phyloP scores from a whole-genome alignment of 1,284 basidiomycete species.

The Fistulina hepatica region DNA sequence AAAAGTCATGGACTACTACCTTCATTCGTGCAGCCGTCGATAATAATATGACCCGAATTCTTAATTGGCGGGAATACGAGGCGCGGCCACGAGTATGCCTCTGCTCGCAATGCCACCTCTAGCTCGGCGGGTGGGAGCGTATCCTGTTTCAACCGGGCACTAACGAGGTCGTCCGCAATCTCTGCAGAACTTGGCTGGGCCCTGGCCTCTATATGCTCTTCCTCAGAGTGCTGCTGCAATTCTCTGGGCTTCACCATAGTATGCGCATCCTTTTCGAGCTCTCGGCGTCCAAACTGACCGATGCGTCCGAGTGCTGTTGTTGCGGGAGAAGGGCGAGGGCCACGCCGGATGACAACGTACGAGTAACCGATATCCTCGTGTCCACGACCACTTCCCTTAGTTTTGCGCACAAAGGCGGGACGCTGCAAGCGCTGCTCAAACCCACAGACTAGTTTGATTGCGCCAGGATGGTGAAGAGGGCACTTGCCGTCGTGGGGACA shows the following conservation, averaged over 20 bases:
- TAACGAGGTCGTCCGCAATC: neutral
- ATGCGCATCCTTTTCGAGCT: slow-evolving; percentile 29
- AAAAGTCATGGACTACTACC: slow-evolving; percentile 32
- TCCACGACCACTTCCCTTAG: slow-evolving; percentile 75
- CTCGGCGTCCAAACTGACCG: slow-evolving; percentile 47
- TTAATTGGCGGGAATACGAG: slow-evolving; percentile 87
- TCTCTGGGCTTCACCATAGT: slow-evolving; percentile 28
- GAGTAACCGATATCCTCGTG: slow-evolving; percentile 85
- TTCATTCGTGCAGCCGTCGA: slow-evolving; percentile 81
- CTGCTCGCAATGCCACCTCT: slow-evolving; percentile 41
- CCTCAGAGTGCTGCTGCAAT: slow-evolving; percentile 34
- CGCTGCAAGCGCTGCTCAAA: slow-evolving; percentile 84
- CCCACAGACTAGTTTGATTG: slow-evolving; percentile 54
- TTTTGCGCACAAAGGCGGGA: slow-evolving; percentile 75
- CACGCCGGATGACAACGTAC: slow-evolving; percentile 84
- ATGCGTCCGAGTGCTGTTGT: slow-evolving; percentile 46
- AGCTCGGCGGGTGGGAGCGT: slow-evolving; percentile 26
- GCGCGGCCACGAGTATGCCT: slow-evolving; percentile 82
- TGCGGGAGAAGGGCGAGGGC: slow-evolving; percentile 45
- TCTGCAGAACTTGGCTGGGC: neutral
- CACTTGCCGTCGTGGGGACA: slow-evolving; percentile 90
- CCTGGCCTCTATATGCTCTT: slow-evolving; percentile 11
- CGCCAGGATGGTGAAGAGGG: slow-evolving; percentile 53
- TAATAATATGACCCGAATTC: slow-evolving; percentile 83
- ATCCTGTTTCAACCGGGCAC: slow-evolving; percentile 7